A percentile compares a stretch with the other conserved stretches of the same genome.
phyloP scores from a whole-genome alignment of 2,329 filamentous ascomycete species.

The Colletotrichum cordylinicola region DNA sequence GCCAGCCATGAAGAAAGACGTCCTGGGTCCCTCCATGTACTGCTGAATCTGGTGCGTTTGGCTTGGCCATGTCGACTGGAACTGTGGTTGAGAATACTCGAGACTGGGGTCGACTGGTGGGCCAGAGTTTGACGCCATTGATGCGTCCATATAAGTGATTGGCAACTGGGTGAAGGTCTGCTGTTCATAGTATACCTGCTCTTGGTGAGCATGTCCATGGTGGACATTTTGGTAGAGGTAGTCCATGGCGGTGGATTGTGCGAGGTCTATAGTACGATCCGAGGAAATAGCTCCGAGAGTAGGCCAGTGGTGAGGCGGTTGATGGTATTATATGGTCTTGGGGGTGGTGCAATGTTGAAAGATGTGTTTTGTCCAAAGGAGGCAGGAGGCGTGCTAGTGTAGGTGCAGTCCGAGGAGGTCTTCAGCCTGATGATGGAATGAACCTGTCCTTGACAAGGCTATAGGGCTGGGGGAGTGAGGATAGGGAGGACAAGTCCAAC shows the following conservation, averaged over 20 bases:
- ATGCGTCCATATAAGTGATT: not conserved
- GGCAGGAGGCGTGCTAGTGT: not conserved
- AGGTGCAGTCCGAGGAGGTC: not conserved
- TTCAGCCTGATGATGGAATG: not conserved
- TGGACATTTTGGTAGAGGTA: not conserved
- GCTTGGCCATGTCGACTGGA: not conserved
- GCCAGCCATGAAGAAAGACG: conserved; percentile 15
- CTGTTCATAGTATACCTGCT: conserved; percentile 1
- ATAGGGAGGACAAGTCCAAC: not conserved
- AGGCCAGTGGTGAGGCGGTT: not conserved
- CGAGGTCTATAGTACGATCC: not conserved
- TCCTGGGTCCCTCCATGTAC: conserved; percentile 7
- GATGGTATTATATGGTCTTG: not conserved
- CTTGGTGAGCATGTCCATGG: not conserved
- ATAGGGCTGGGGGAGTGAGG: not conserved
- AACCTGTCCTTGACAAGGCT: not conserved
- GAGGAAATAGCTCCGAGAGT: not conserved
- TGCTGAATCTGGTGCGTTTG: conserved; percentile 18
- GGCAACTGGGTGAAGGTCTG: not conserved
- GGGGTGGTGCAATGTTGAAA: not conserved
- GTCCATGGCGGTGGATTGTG: not conserved
- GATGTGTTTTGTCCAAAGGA: not conserved
- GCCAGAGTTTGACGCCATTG: not conserved
- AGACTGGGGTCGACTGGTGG: conserved; percentile 11
- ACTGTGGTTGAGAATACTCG: not conserved